Evolutionary conservation across 2,329 filamentous ascomycete species (phyloP), one percentile per base, ranked within the genome.

Genomic region (Mollisia scopiformis): DNA sequence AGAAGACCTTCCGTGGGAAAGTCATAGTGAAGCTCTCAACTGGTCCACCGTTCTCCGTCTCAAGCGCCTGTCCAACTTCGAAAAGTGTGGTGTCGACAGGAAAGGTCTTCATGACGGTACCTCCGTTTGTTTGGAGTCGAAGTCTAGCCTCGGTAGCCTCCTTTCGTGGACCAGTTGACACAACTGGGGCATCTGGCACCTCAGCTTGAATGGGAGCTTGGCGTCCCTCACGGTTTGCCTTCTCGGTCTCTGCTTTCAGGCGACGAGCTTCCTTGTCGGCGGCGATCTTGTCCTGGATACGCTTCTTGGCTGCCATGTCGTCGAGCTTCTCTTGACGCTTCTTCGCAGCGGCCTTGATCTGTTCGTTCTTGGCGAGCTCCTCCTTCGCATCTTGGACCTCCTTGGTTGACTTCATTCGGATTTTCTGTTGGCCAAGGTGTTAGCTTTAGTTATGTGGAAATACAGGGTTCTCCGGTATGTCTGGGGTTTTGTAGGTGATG

Each of bases 241-340:
- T 96, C 69, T 92, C 91, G 59, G 87, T 82, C 72, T 97, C 95
- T 2, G 92, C 89, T 75, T 95, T 96, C 66, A 89, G 84, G 66
- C 91, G 88, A 57, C 95, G 88, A 71, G 94, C 93, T 69, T 92
- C 90, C 81, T 96, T 97, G 79, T 98, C 93, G 14, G 91, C 93
- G 69, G 95, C 93, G 66, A 99, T 97, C 82, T 93, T 93, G 59
- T 92, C 93, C 78, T 93, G 89, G 75, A 97, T 94, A 35, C 91
- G 87, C 76, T 89, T 91, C 81, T 94, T 95, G 11, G 92, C 94
- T 46, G 92, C 92, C 8, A 89, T 76, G 56, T 98, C 95, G 16
- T 90, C 92, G 43, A 85, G 79, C 80, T 97, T 97, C 79, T 99
- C 95, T 71, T 89, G 86, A 57, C 89, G 88, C 81, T 97, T 97